Conservation (phyloP, 352 stramenopile genomes). For the Albugo candida region DNA sequence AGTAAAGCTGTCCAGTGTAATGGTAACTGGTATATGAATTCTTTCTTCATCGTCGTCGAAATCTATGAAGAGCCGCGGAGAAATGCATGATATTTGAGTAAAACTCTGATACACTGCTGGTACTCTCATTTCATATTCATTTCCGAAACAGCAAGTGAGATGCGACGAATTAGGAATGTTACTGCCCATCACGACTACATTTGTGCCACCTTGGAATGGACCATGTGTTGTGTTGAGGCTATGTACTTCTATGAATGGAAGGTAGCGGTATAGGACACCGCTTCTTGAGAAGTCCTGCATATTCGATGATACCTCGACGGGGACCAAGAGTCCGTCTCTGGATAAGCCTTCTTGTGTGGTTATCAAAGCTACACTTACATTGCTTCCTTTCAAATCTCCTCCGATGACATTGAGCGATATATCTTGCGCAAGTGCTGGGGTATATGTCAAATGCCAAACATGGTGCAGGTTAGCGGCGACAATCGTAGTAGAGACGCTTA, state of each 20-base stretch:
- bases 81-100: slow-evolving; percentile 45
- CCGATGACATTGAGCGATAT: slow-evolving; percentile 17
- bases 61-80: slow-evolving; percentile 21
- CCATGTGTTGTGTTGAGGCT: slow-evolving; percentile 48
- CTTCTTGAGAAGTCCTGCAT: slow-evolving; percentile 45
- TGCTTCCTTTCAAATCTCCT: slow-evolving; percentile 7
- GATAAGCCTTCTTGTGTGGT: slow-evolving; percentile 18
- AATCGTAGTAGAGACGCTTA: not conserved
- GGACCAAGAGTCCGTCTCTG: slow-evolving; percentile 33
- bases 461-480: slow-evolving; percentile 6
- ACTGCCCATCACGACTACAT: slow-evolving; percentile 47
- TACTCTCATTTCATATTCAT: slow-evolving; percentile 3
- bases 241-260: slow-evolving; percentile 32
- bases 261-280: slow-evolving; percentile 43
- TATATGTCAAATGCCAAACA: slow-evolving; percentile 23
- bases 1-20: slow-evolving; percentile 16
- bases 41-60: not conserved
- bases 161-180: slow-evolving; percentile 58
- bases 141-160: slow-evolving; percentile 50
- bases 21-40: slow-evolving; percentile 16
- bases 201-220: slow-evolving; percentile 54
- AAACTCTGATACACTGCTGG: slow-evolving; percentile 34
- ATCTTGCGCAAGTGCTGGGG: slow-evolving; percentile 14
- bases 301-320: slow-evolving; percentile 80
- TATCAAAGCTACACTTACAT: slow-evolving; percentile 1